These are phyloP conservation scores for Verticillium tricorpus DNA, from an alignment of 2,329 filamentous ascomycete species.

Conservation along the genomic window DNA sequence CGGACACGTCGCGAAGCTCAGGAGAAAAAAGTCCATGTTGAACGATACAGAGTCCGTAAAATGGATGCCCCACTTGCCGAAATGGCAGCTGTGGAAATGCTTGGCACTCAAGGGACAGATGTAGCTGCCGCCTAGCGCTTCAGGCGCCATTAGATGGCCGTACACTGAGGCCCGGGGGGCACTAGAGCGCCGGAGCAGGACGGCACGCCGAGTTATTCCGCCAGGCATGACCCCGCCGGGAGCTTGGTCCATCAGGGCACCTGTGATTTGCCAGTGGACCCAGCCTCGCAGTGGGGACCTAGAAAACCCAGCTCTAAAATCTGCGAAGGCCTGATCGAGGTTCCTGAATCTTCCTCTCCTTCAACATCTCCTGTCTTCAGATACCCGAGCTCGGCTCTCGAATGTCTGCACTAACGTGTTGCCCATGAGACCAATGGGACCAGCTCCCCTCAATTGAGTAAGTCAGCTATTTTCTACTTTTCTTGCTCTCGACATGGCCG, in stretches of 20 bases:
- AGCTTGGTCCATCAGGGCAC: not conserved
- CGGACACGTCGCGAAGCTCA: not conserved
- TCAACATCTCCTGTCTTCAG: not conserved
- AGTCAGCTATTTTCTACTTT: conserved; percentile 9
- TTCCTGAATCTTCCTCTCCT: not conserved
- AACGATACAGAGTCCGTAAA: not conserved
- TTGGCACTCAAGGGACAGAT: not conserved
- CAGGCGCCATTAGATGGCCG: not conserved
- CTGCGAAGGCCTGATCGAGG: not conserved
- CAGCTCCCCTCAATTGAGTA: conserved; percentile 14
- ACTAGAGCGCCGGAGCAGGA: not conserved
- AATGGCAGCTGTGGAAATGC: not conserved
- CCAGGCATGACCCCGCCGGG: not conserved
- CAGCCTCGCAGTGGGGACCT: not conserved
- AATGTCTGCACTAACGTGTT: not conserved
- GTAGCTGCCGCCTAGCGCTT: not conserved
- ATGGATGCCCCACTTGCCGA: not conserved
- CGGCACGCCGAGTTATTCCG: conserved; percentile 5
- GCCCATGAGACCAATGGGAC: not conserved
- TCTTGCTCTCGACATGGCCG: conserved; percentile 3
- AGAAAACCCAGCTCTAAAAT: not conserved
- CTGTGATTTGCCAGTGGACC: not conserved
- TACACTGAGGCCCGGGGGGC: not conserved
- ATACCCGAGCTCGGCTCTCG: not conserved
- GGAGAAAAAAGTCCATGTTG: not conserved